A percentile compares a stretch with the other conserved stretches of the same genome.
Evolutionary conservation across 1,284 basidiomycete species (phyloP).

Genomic region (Leccinum insolens): DNA sequence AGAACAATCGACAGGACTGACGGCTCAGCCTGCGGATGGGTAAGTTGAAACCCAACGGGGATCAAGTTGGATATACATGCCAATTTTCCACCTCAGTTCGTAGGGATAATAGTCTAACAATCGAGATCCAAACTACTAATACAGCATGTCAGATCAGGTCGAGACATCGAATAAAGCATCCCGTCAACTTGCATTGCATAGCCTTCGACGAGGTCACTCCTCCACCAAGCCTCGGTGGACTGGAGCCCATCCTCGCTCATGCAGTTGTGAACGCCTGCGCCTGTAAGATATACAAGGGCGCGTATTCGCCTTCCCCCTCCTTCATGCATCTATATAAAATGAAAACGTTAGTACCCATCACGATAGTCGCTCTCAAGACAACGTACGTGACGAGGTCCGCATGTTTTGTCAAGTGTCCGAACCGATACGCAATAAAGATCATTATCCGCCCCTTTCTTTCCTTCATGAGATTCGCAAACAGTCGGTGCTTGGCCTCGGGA

Average conservation of each 20-base stretch:
- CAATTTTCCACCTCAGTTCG: too few species aligned
- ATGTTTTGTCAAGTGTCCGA: constrained; percentile 64
- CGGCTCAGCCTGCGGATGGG: not conserved
- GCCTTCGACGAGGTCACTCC: too few species aligned
- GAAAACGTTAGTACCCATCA: not conserved
- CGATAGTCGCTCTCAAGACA: not conserved
- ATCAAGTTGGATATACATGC: not conserved
- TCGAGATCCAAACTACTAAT: too few species aligned
- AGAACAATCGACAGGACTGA: not conserved
- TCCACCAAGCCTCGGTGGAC: too few species aligned
- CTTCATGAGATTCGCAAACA: constrained; percentile 55
- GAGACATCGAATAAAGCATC: too few species aligned
- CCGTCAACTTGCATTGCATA: too few species aligned
- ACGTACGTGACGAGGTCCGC: constrained; percentile 63
- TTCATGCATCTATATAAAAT: constrained; percentile 55
- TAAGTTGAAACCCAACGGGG: too few species aligned
- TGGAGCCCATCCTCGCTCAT: too few species aligned
- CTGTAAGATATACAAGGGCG: too few species aligned
- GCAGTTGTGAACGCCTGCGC: constrained; percentile 19
- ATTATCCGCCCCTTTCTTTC: constrained; percentile 61
- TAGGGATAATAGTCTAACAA: too few species aligned
- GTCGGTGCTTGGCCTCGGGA: constrained; percentile 47
- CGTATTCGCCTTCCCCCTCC: constrained; percentile 33
- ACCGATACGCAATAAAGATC: constrained; percentile 70
- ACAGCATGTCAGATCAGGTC: too few species aligned